Conservation (phyloP, 2,329 filamentous ascomycete genomes). For the Thermoascus crustaceus region DNA sequence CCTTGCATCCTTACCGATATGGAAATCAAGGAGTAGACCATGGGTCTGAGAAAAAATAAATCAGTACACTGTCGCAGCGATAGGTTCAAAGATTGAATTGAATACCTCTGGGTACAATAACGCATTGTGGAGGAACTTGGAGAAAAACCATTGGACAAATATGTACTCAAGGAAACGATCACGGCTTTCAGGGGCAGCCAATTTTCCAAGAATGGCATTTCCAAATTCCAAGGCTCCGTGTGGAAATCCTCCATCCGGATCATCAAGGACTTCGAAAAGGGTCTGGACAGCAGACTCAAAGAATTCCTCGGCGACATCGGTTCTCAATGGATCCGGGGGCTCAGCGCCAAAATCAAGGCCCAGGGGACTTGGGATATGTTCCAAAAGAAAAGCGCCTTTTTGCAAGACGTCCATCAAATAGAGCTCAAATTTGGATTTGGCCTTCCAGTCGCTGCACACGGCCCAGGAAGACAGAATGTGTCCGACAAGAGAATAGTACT, state of each 20-base stretch:
- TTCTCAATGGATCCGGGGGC: constrained; percentile 61
- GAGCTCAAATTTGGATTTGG: constrained; percentile 80
- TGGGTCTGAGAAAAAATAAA: constrained; percentile 39
- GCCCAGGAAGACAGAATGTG: constrained; percentile 84
- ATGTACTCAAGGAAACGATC: constrained; percentile 74
- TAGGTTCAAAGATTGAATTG: constrained; percentile 35
- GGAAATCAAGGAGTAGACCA: constrained; percentile 71
- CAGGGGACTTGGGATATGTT: constrained; percentile 71
- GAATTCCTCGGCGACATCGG: constrained; percentile 77
- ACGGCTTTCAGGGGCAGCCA: constrained; percentile 60
- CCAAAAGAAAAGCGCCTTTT: constrained; percentile 82
- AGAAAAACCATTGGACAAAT: constrained; percentile 86
- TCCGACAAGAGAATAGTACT: constrained; percentile 71
- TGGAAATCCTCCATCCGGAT: constrained; percentile 80
- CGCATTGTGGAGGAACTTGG: constrained; percentile 72
- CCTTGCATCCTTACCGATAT: constrained; percentile 83
- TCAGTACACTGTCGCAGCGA: constrained; percentile 29
- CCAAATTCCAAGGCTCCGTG: constrained; percentile 76
- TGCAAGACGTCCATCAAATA: constrained; percentile 93
- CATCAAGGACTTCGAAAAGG: constrained; percentile 78
- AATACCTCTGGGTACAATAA: constrained; percentile 88
- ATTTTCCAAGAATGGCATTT: constrained; percentile 69
- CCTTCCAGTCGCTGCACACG: constrained; percentile 79
- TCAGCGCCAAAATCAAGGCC: constrained; percentile 63
- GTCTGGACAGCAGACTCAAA: constrained; percentile 73